Base-by-base conservation (phyloP, 2,329 filamentous ascomycete species). In the Orbilia quercus region DNA sequence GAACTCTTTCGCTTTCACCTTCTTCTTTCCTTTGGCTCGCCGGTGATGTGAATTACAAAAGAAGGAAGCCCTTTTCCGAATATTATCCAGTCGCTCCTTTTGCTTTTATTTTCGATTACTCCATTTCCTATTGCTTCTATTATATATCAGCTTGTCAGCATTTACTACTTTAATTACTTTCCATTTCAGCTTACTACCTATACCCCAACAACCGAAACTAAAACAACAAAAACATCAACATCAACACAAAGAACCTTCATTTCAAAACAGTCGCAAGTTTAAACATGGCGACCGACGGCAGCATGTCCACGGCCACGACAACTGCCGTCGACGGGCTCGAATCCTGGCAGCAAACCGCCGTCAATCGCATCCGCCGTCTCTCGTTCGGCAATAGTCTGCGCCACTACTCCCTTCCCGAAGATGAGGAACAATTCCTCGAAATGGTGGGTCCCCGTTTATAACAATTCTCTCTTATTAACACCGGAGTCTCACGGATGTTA, bases 331-430 rank as follows among this genome's bases (percentile, higher is more conserved):
- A 66, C 7, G 47, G 50, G 11, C n/a, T 44, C 28, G 69, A 60
- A 34, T 48, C 69, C 42, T 73, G 69, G 69, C 60, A 58, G 28
- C 59, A 65, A 40, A 65, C 60, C 28, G 67, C 67, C n/a, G 69
- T 73, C 69, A 73, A 73, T 59, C 69, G 69, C 25, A 73, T 73
- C 42, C 69, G 69, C 42, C 54, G 69, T 22, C 60, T 73, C 7
- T 73, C 69, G 12, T 73, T 73, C 22, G 60, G 69, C 16, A 38
- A 42, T 14, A 65, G 69, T 12, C 54, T 73, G 40, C 60, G 69
- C 38, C 67, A 72, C 47, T 73, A 73, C 42, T 66, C 69, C 28
- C 60, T 73, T 51, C 69, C 69, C 18, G 69, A 73, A 42, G 69
- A 73, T 51, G 69, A 73, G 25, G 69, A 66, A 12, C 69, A 66